Percentiles rank a stretch among this genome's conserved stretches.
Evolutionary conservation across 2,329 filamentous ascomycete genomes (phyloP).

Genomic region (Penicillium psychrosexuale): DNA sequence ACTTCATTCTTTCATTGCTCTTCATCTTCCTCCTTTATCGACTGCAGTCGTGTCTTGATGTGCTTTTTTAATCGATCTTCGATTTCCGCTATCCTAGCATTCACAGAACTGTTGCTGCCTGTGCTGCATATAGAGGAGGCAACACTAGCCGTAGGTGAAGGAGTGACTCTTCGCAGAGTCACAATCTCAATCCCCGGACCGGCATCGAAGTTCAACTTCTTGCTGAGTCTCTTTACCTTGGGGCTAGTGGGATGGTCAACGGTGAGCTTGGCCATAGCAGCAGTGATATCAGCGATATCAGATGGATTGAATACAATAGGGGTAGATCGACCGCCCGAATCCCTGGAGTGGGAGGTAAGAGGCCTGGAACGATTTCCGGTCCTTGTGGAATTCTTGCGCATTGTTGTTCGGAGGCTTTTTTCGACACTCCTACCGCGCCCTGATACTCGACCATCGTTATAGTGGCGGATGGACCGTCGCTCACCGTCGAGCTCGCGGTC

Average conservation of each 20-base stretch:
- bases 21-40: neutral
- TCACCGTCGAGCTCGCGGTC: neutral
- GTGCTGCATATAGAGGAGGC: neutral
- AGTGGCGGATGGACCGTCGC: conserved; percentile 4
- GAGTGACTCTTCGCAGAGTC: neutral
- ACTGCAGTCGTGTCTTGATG: neutral
- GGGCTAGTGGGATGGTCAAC: neutral
- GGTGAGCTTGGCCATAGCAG: neutral
- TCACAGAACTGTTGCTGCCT: neutral
- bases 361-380: neutral
- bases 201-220: neutral
- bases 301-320: neutral
- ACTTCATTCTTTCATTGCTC: neutral
- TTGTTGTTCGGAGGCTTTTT: neutral
- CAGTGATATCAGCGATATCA: neutral
- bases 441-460: conserved; percentile 4
- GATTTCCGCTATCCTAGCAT: conserved; percentile 1
- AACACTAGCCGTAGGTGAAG: neutral
- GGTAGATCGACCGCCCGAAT: neutral
- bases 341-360: neutral
- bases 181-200: neutral
- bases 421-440: neutral
- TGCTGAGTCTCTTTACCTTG: neutral
- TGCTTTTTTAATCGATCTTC: neutral
- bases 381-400: neutral